Base-by-base conservation (phyloP, 306 rosid species). In the Luffa aegyptiaca region DNA sequence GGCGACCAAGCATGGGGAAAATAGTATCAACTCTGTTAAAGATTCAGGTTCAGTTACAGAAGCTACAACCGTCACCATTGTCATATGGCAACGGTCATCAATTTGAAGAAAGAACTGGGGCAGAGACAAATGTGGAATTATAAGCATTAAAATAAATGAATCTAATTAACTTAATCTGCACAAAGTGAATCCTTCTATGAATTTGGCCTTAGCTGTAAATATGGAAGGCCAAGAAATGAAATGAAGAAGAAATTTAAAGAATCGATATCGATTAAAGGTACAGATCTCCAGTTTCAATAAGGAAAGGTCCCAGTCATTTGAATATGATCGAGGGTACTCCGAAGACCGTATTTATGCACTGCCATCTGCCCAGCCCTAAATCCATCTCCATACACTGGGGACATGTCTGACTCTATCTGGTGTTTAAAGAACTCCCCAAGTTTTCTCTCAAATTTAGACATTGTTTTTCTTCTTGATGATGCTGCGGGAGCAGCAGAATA, bases 371-470 rank as follows among this genome's bases (percentile, higher is more conserved):
- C 99, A 8, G 98, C 98, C 82, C 99, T 86, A 76, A 77, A 96
- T 77, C 99, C 99, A 77, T 88, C 98, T 80, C 99, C 99, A 79
- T 96, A 96, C 59, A 96, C 92, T 0, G 97, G 97, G 26, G 99
- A 96, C 83, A 96, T 89, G 89, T 96, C 99, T 2, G 97, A 89
- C 88, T 96, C 92, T 51, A 96, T 90, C 89, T 96, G 99, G 85
- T 93, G 99, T 84, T 85, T 91, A 82, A 91, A 96, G 85, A 93
- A 96, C 76, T 93, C 97, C 51, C 99, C 99, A 3, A 96, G 97
- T 87, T 93, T 91, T 85, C 84, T 88, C 84, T 93, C 99, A 64
- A 85, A 91, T 44, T 61, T 89, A 6, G 99, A 90, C 77, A 90
- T 79, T 57, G 82, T 83, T 57, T 88, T 86, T 75, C 82, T 87